Evolutionary conservation across 495 filamentous ascomycete species (phyloP).

Genomic region (Monascus purpureus): DNA sequence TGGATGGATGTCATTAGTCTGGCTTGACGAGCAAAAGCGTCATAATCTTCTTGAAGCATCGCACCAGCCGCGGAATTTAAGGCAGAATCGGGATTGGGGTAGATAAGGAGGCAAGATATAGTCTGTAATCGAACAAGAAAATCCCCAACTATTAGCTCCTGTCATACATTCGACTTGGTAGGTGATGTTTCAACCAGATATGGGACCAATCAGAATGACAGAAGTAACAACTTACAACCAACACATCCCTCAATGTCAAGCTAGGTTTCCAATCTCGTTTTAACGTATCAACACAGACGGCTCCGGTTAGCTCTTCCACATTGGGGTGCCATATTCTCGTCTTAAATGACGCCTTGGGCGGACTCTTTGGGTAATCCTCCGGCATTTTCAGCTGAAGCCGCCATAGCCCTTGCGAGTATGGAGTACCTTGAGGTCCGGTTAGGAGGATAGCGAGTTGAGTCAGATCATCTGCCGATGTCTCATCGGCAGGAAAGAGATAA

Average conservation of each 20-base stretch:
- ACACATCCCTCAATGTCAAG: constrained; percentile 47
- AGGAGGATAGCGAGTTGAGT: constrained; percentile 46
- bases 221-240: constrained; percentile 31
- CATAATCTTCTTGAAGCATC: constrained; percentile 49
- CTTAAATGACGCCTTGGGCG: constrained; percentile 53
- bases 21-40: constrained; percentile 44
- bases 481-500: constrained; percentile 44
- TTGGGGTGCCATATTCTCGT: constrained; percentile 65
- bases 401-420: constrained; percentile 47
- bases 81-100: constrained; percentile 58
- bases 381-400: constrained; percentile 50
- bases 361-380: constrained; percentile 45
- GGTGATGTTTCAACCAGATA: too few species aligned
- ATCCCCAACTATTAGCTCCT: too few species aligned
- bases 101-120: constrained; percentile 57
- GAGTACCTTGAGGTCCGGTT: constrained; percentile 48
- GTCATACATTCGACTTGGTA: too few species aligned
- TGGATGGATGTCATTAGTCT: constrained; percentile 56
- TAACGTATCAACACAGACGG: constrained; percentile 58
- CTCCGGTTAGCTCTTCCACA: constrained; percentile 50
- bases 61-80: constrained; percentile 52
- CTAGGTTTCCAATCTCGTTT: constrained; percentile 54
- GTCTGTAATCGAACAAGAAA: too few species aligned
- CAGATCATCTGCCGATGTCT: constrained; percentile 38
- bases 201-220: neutral